Evolutionary conservation across 2,329 filamentous ascomycete genomes (phyloP), one percentile per base, ranked within the genome.

Genomic region (Aspergillus floridensis): DNA sequence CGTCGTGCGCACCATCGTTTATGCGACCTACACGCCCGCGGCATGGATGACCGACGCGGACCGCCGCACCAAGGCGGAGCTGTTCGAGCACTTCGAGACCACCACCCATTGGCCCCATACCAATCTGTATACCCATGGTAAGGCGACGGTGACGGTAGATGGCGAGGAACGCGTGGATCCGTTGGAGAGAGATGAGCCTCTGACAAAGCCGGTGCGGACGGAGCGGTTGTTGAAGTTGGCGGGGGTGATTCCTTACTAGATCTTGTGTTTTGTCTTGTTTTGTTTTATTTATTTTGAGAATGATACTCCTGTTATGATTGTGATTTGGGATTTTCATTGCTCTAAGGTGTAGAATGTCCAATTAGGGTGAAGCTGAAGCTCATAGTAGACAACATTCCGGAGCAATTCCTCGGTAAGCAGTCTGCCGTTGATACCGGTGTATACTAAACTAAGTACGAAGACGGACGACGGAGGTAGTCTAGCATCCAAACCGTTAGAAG

Each of bases 81-180:
- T 54, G 10, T 54, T 54, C 14, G 52, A 54, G 41, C 14, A 16
- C 2, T 54, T 21, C 31, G 52, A 54, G 11, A 54, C 52, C 5
- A 54, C 52, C 3, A 54, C 52, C 11, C 52, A 54, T 21, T 54
- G 52, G 52, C 52, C 52, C 22, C 52, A 54, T n/a, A 54, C 38
- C 6, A 54, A 54, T 16, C 16, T 54, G 38, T 54, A 19, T 21
- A 54, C 52, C 5, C 52, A 54, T 31, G 52, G 52, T 4, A 54
- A 54, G 24, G 52, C 52, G 24, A 54, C 16, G n/a, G 52, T 54
- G 22, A 47, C 29, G 22, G 52, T 29, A 10, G 38, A 54, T 32
- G 52, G 52, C n/a, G 22, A 54, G 41, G 52, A 54, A 11, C 24
- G 19, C 2, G 22, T 32, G 4, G 52, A 54, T 47, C 52, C 52